Evolutionary conservation across 257 asterid species (phyloP), one percentile per base, ranked within the genome.

Genomic region (Penstemon davidsonii): DNA sequence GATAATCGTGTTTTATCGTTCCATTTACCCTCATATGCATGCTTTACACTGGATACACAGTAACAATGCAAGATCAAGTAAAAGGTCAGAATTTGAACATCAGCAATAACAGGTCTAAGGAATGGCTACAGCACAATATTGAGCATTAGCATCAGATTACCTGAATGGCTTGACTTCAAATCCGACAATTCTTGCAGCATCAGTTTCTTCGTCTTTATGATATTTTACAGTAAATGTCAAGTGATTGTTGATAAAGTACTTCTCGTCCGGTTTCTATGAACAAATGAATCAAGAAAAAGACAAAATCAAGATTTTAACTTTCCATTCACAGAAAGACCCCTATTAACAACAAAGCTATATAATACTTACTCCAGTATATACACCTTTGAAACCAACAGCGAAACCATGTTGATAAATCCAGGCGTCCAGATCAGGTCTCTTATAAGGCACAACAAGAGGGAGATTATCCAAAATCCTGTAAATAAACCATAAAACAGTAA

Each of bases 401-500:
- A 77, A 86, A 52, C 97, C 97, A 57, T 88, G 96, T 74, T 90
- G 96, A 76, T 86, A 90, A 44, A 80, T 61, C 71, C 75, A 66
- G 64, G 87, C 56, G n/a, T 80, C 88, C 66, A 66, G 74, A 9
- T 85, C 90, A 53, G 81, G 63, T 74, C 91, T 78, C 57, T 78
- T 85, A 7, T 71, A 85, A 60, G 97, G 97, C 81, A 85, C 77
- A 70, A 91, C 96, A 55, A 91, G 88, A 55, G 97, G 96, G 50
- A 91, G 96, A 78, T 91, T 91, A 78, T 91, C 97, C 82, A 91
- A 84, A 67, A 91, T 91, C 97, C 97, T 86, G 84, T 41, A 46
- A 69, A 55, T 25, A 69, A 66, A 78, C 69, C 65, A 66, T 18
- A 19, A 40, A 60, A 59, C 57, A 65, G 60, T 25, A 65, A 44